phyloP scores from a whole-genome alignment of 495 filamentous ascomycete genomes.

The Annulohypoxylon stygium region DNA sequence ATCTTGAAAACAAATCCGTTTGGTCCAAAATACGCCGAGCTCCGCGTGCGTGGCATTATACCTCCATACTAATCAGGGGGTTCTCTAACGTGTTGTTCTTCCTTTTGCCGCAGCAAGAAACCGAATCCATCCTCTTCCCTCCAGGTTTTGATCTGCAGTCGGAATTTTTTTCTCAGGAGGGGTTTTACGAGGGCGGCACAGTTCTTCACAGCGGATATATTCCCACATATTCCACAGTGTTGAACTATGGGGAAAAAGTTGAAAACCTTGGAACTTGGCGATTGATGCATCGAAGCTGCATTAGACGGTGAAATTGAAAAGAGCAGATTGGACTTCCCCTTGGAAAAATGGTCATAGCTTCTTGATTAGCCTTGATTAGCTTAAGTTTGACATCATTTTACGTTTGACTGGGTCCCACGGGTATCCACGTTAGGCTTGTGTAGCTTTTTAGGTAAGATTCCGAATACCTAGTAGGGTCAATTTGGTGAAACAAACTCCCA shows the following conservation, averaged over 20 bases:
- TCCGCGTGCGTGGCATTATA: conserved; percentile 12
- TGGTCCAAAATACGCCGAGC: conserved; percentile 6
- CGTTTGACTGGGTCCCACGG: conserved; percentile 15
- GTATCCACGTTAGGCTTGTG: conserved; percentile 19
- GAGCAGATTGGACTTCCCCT: conserved; percentile 4
- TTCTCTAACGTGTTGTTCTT: conserved; percentile 4
- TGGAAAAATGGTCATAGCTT: conserved; percentile 8
- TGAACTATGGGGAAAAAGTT: neutral
- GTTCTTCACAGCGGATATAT: neutral
- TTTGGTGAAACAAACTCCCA: conserved; percentile 1
- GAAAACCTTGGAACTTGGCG: conserved; percentile 9
- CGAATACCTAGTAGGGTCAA: neutral
- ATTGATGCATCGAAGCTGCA: neutral
- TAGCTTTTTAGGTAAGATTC: neutral
- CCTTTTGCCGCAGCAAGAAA: conserved; percentile 1
- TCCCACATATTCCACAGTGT: neutral
- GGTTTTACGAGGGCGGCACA: neutral
- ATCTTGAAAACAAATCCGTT: neutral
- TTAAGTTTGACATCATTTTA: conserved; percentile 24
- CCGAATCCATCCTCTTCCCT: neutral
- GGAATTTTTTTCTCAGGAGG: neutral
- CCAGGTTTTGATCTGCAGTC: conserved; percentile 3
- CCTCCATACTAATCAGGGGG: conserved; percentile 5
- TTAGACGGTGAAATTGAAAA: conserved; percentile 12
- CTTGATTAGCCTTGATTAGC: conserved; percentile 10